Evolutionary conservation across 495 filamentous ascomycete species (phyloP).

Genomic region (Evernia prunastri): DNA sequence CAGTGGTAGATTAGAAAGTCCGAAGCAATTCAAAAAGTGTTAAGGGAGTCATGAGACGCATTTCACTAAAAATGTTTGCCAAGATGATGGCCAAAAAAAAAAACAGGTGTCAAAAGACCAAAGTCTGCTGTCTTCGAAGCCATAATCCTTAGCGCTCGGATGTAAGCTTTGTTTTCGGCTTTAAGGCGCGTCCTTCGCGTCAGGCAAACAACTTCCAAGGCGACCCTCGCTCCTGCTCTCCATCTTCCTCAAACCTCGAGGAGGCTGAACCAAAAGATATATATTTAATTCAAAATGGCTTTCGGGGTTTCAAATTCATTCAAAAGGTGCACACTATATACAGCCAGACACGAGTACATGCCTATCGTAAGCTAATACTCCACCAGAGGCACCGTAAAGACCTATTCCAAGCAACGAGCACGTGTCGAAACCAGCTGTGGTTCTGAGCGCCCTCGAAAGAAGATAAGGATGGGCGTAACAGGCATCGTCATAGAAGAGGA

Average conservation of each 20-base stretch:
- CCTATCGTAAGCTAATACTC: slow-evolving; percentile 9
- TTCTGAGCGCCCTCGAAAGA: slow-evolving; percentile 23
- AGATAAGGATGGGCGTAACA: slow-evolving; percentile 24
- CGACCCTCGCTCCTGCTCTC: background rate
- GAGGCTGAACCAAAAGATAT: slow-evolving; percentile 12
- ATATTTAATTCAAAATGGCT: slow-evolving; percentile 41
- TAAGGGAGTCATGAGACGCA: no score
- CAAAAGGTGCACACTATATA: slow-evolving; percentile 39
- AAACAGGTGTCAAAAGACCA: no score
- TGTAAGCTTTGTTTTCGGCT: background rate
- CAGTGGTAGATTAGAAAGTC: background rate
- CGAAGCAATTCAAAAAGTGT: background rate
- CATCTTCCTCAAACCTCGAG: background rate
- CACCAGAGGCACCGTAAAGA: slow-evolving; percentile 25
- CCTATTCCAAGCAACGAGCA: slow-evolving; percentile 24
- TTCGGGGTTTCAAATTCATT: slow-evolving; percentile 54
- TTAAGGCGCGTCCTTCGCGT: slow-evolving; percentile 2
- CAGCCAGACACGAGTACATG: background rate
- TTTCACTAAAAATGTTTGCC: no score
- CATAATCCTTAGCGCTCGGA: background rate
- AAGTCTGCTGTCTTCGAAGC: no score
- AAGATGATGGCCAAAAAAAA: no score
- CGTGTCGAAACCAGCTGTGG: slow-evolving; percentile 11
- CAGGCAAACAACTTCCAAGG: slow-evolving; percentile 14
- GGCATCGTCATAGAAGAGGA: slow-evolving; percentile 22